Conservation (phyloP, 2,329 filamentous ascomycete genomes). For the Dendrostoma leiphaemia region DNA sequence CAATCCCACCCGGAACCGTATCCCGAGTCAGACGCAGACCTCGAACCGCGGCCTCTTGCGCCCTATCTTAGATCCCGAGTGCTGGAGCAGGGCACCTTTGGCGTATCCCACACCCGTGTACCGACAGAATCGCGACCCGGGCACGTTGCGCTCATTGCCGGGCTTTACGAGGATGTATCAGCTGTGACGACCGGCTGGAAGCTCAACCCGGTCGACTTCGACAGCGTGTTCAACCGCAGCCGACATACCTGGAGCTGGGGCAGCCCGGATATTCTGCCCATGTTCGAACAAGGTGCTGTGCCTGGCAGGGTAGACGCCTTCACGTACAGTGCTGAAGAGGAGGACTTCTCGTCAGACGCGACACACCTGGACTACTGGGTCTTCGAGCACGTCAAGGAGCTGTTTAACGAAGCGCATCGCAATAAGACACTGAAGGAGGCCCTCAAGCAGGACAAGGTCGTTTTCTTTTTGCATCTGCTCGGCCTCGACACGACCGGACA, state of each 20-base stretch:
- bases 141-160: constrained; percentile 94
- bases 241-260: constrained; percentile 99
- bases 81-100: constrained; percentile 88
- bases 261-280: constrained; percentile 92
- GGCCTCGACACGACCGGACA: constrained; percentile 92
- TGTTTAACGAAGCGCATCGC: constrained; percentile 77
- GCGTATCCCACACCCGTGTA: constrained; percentile 93
- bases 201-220: constrained; percentile 95
- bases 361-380: constrained; percentile 88
- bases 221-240: constrained; percentile 97
- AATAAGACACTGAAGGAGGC: constrained; percentile 73
- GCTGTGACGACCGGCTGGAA: constrained; percentile 98
- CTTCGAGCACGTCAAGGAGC: constrained; percentile 84
- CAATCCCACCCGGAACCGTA: constrained; percentile 90
- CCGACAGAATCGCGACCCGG: constrained; percentile 95
- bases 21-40: constrained; percentile 60
- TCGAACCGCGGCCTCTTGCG: constrained; percentile 76
- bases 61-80: constrained; percentile 90
- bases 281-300: constrained; percentile 93
- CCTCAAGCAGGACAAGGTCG: constrained; percentile 78
- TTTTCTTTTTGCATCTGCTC: constrained; percentile 93
- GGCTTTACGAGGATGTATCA: constrained; percentile 96
- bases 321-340: constrained; percentile 77
- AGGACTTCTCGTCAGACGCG: constrained; percentile 86
- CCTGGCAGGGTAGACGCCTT: constrained; percentile 85